phyloP scores from a whole-genome alignment of 352 stramenopile genomes.

The Aphanomyces euteiches region DNA sequence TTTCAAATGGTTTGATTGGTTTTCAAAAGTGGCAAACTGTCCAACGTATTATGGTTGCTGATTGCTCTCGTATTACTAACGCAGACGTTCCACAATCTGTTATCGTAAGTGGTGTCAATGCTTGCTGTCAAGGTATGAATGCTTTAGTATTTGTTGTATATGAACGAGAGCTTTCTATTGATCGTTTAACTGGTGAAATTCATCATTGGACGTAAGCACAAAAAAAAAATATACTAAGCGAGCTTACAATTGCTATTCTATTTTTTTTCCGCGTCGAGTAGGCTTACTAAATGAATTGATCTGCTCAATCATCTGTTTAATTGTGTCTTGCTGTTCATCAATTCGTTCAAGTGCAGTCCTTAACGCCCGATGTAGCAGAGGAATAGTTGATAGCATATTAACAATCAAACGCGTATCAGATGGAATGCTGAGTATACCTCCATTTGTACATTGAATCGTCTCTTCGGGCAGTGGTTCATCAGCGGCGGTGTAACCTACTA shows the following conservation, averaged over 20 bases:
- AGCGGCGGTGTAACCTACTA: neutral
- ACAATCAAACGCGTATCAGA: neutral
- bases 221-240: neutral
- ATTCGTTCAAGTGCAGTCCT: neutral
- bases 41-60: constrained; percentile 31
- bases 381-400: neutral
- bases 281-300: too few relatives aligned
- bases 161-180: constrained; percentile 18
- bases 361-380: neutral
- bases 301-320: neutral
- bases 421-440: too few relatives aligned
- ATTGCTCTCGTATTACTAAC: constrained; percentile 29
- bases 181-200: constrained; percentile 24
- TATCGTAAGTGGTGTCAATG: constrained; percentile 6
- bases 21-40: constrained; percentile 29
- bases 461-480: neutral
- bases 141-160: constrained; percentile 11
- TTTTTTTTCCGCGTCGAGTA: neutral
- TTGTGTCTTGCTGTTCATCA: neutral
- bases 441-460: neutral
- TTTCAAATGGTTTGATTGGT: constrained; percentile 34
- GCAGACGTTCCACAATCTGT: neutral
- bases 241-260: neutral
- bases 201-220: neutral
- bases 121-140: constrained; percentile 24